Percentiles rank a stretch among this genome's conserved stretches.
Conservation (phyloP, 2,329 filamentous ascomycete species). For the Fusarium palustre region DNA sequence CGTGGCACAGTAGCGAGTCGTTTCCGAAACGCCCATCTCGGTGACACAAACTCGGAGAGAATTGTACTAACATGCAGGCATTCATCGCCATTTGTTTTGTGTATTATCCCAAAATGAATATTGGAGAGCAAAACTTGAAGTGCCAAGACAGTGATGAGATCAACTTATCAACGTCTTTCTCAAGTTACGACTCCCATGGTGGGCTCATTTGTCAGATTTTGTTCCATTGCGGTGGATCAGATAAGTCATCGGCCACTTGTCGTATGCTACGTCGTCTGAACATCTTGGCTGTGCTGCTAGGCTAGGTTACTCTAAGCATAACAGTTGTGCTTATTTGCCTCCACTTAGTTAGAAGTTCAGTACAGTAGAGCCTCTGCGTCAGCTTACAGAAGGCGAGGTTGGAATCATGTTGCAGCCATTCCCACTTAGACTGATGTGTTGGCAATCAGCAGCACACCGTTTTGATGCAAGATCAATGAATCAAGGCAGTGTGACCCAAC, state of each 20-base stretch:
- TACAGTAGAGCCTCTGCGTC: background rate
- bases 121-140: background rate
- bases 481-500: background rate
- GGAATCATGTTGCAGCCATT: background rate
- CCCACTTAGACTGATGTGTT: background rate
- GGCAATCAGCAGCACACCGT: background rate
- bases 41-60: background rate
- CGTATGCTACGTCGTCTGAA: background rate
- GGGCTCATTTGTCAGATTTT: background rate
- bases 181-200: background rate
- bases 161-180: background rate
- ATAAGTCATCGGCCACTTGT: background rate
- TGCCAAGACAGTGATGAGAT: background rate
- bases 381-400: slow-evolving; percentile 1
- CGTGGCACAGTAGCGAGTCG: background rate
- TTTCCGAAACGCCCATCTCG: background rate
- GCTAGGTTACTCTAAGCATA: background rate
- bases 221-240: background rate
- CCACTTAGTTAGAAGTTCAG: background rate
- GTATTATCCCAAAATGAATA: background rate
- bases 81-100: background rate
- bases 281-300: background rate
- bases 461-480: background rate
- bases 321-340: background rate
- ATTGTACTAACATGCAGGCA: background rate